Percentiles rank a stretch among this genome's conserved stretches.
Conservation (phyloP, 345 rosid genomes). For the thale cress (Arabidopsis thaliana) region TAIR10.1 NC_003070.9:29108001-29108500, state of each 20-base stretch:
- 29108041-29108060: constrained; percentile 63
- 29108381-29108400: constrained; percentile 87
- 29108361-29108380: constrained; percentile 89
- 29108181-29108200: constrained; percentile 85
- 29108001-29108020: constrained; percentile 75
- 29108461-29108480: constrained; percentile 74
- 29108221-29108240: constrained; percentile 66
- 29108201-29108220: constrained; percentile 73
- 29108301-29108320: constrained; percentile 71
- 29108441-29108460: constrained; percentile 74
- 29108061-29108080: constrained; percentile 69
- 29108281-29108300: constrained; percentile 63
- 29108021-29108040: constrained; percentile 72
- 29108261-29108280: constrained; percentile 75
- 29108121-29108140: constrained; percentile 89
- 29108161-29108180: constrained; percentile 66
- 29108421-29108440: constrained; percentile 71
- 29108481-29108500: constrained; percentile 93
- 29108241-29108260: constrained; percentile 42
- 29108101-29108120: constrained; percentile 75
- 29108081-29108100: constrained; percentile 76
- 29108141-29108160: constrained; percentile 76
- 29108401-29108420: constrained; percentile 85
- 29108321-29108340: constrained; percentile 76
- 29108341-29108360: constrained; percentile 75